Evolutionary conservation across 83 land plant species (phyloP).

Genomic region (Picea engelmannii): DNA sequence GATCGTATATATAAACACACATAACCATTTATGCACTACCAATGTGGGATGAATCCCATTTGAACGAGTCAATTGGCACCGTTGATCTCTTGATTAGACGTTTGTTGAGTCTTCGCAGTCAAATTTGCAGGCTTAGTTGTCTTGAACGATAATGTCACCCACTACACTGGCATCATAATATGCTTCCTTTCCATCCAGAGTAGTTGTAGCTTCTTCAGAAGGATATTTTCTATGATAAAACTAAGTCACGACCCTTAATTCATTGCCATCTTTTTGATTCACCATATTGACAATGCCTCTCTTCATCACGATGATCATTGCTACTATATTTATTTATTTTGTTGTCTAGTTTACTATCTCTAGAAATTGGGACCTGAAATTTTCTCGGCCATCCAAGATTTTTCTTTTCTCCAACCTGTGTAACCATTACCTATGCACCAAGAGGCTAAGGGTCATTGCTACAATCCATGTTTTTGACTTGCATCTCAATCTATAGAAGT

Average conservation of each 20-base stretch:
- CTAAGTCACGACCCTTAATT: too few species aligned
- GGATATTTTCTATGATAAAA: not conserved
- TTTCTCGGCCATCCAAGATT: not conserved
- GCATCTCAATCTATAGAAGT: too few species aligned
- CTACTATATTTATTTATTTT: not conserved
- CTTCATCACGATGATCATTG: not conserved
- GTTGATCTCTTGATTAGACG: too few species aligned
- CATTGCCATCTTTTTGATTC: too few species aligned
- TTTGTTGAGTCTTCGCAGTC: too few species aligned
- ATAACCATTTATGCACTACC: too few species aligned
- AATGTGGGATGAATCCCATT: too few species aligned
- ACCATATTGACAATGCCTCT: not conserved
- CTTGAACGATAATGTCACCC: not conserved
- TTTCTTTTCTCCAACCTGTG: not conserved
- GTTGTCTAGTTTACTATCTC: not conserved
- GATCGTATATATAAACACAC: too few species aligned
- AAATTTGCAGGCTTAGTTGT: not conserved
- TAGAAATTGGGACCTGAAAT: not conserved
- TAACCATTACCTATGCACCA: not conserved
- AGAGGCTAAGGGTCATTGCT: not conserved
- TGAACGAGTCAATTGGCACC: too few species aligned
- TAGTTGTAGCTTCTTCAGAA: not conserved
- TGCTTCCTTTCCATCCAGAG: not conserved
- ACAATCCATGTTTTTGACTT: not conserved
- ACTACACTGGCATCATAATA: conserved; percentile 2